Conservation (phyloP, 2,329 filamentous ascomycete genomes). For the Pseudogymnoascus sp. region DNA sequence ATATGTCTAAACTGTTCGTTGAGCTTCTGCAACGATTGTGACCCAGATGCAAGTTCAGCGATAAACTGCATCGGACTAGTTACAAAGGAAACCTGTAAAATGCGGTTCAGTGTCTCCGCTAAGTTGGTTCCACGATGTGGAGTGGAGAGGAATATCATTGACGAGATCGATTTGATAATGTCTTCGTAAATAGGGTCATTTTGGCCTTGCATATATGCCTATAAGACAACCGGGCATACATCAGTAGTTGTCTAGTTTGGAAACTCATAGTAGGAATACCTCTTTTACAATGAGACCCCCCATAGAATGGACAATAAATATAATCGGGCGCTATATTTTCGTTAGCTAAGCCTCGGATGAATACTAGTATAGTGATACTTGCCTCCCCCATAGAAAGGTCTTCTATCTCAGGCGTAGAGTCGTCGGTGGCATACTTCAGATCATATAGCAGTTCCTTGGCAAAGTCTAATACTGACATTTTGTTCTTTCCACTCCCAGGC, state of each 20-base stretch:
- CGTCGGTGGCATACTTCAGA: constrained; percentile 18
- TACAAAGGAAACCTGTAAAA: constrained; percentile 26
- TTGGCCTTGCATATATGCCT: constrained; percentile 16
- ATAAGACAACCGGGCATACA: not conserved
- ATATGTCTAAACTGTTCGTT: constrained; percentile 35
- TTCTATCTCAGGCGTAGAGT: not conserved
- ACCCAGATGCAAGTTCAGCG: constrained; percentile 31
- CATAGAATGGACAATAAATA: constrained; percentile 39
- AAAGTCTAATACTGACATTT: constrained; percentile 22
- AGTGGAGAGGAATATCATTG: constrained; percentile 35
- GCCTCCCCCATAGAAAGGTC: constrained; percentile 12
- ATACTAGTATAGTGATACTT: not conserved
- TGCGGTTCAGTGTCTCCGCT: constrained; percentile 29
- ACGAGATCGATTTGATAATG: constrained; percentile 26
- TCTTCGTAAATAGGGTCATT: constrained; percentile 24
- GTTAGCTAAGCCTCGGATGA: not conserved
- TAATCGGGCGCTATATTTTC: constrained; percentile 25
- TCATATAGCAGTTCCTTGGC: constrained; percentile 24
- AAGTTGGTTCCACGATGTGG: constrained; percentile 35
- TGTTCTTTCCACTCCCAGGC: not conserved
- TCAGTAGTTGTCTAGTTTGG: not conserved
- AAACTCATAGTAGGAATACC: not conserved
- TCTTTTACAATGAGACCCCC: constrained; percentile 33
- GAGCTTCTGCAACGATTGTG: constrained; percentile 30
- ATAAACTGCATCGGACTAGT: constrained; percentile 32